These are phyloP conservation scores for Candida morakotiae DNA, from an alignment of 805 yeast genomes.

Conservation along the genomic window DNA sequence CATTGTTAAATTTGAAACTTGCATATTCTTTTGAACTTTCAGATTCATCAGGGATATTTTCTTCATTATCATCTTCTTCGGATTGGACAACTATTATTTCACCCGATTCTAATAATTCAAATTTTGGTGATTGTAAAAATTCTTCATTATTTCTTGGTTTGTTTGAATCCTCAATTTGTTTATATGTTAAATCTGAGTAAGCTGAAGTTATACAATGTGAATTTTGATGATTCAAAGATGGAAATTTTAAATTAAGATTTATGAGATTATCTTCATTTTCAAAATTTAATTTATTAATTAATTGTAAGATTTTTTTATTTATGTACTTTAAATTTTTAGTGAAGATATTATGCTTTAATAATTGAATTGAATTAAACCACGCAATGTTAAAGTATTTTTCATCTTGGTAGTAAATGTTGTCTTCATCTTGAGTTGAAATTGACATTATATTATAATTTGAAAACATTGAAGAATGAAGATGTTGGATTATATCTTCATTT, in stretches of 20 bases:
- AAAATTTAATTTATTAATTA: conserved; percentile 13
- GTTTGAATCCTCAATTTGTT: background rate
- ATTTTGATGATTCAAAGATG: conserved; percentile 21
- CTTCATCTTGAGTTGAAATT: conserved; percentile 22
- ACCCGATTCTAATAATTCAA: conserved; percentile 1
- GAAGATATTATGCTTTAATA: conserved; percentile 18
- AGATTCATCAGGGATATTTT: too few species aligned
- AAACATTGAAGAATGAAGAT: background rate
- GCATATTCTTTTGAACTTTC: conserved; percentile 3
- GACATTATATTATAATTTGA: background rate
- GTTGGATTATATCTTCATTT: background rate
- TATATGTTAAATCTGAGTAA: conserved; percentile 4
- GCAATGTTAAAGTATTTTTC: conserved; percentile 22
- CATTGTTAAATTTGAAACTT: conserved; percentile 1
- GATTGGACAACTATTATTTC: background rate
- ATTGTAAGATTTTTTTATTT: conserved; percentile 17
- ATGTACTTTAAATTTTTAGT: conserved; percentile 20
- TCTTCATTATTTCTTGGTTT: background rate
- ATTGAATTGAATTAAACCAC: conserved; percentile 6
- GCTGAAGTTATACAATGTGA: conserved; percentile 18
- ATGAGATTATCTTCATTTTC: conserved; percentile 2
- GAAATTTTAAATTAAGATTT: conserved; percentile 21
- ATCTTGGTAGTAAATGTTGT: conserved; percentile 30
- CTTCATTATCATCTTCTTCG: background rate
- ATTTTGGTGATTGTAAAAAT: background rate